phyloP scores from a whole-genome alignment of 2,329 filamentous ascomycete genomes.

The Didymella sp. region DNA sequence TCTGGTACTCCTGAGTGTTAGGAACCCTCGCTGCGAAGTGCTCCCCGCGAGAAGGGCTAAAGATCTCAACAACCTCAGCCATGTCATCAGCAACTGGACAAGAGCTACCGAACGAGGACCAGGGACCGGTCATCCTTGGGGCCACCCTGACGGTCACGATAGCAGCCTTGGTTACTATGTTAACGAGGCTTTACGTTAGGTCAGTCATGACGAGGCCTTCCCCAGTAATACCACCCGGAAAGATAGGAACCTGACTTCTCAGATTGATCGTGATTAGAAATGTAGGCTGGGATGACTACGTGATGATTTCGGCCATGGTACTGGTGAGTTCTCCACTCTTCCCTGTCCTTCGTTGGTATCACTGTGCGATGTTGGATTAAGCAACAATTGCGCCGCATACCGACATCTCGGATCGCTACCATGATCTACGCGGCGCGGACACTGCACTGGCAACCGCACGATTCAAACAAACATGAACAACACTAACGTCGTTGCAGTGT shows the following conservation, averaged over 20 bases:
- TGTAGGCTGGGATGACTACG: slow-evolving; percentile 59
- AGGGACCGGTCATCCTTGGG: slow-evolving; percentile 50
- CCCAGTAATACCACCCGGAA: too few relatives aligned
- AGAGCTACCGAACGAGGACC: slow-evolving; percentile 40
- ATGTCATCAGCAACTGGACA: slow-evolving; percentile 5
- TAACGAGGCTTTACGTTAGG: slow-evolving; percentile 58
- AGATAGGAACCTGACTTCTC: too few relatives aligned
- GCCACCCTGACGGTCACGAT: slow-evolving; percentile 52
- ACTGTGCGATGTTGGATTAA: neutral
- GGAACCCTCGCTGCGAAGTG: neutral
- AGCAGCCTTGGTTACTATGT: slow-evolving; percentile 51
- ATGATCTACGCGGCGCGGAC: neutral
- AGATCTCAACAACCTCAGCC: neutral
- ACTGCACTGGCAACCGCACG: neutral
- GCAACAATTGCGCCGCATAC: neutral
- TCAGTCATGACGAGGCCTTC: too few relatives aligned
- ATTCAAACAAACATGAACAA: neutral
- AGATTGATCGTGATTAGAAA: slow-evolving; percentile 62
- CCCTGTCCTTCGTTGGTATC: neutral
- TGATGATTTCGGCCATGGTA: slow-evolving; percentile 53
- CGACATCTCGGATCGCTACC: neutral
- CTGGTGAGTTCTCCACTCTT: slow-evolving; percentile 30
- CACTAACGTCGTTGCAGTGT: slow-evolving; percentile 33
- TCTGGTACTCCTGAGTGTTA: neutral
- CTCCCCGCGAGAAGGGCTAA: neutral